Evolutionary conservation across 257 asterid genomes (phyloP), one percentile per base, ranked within the genome.

Genomic region (Penstemon davidsonii): DNA sequence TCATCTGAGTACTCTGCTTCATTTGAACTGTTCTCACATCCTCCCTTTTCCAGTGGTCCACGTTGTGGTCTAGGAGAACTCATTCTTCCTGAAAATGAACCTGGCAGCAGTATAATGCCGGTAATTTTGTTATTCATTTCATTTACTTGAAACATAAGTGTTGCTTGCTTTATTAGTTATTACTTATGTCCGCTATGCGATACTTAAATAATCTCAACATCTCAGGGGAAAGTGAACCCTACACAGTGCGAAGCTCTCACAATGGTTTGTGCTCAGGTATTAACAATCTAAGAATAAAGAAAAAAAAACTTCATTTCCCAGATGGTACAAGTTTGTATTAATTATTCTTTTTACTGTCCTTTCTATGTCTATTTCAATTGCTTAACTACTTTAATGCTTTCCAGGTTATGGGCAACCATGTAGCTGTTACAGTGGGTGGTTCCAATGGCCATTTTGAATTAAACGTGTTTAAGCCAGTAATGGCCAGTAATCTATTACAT

Each of bases 51-150:
- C 91, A 93, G 99, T 81, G 97, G 97, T 75, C 99, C 99, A 19
- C 96, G 99, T 3, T 94, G 97, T 78, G 99, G 99, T 77, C 87
- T 94, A 9, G 99, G 99, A 36, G 97, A 94, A 78, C 96, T 91
- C 78, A 81, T 86, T 68, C 99, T 94, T 77, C 99, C 99, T 49
- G 99, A 94, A 81, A 94, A 94, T 84, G 99, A 94, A 82, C 97
- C 99, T 39, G 97, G 99, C 70, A 94, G 99, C 94, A 91, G 99
- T 75, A 91, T 94, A 75, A 94, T 94, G 97, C 99, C 99, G 65
- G 97, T 94, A 91, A 74, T 51, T 39, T 52, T 69, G 80, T 54
- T 54, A 15, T 66, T 37, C 66, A 39, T 68, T 64, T 36, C 47
- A 66, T 71, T 64, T 61, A 19, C 64, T 74, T 61, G 46, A 50